Base-by-base conservation (phyloP, 306 rosid genomes). In the Myrica gale region DNA sequence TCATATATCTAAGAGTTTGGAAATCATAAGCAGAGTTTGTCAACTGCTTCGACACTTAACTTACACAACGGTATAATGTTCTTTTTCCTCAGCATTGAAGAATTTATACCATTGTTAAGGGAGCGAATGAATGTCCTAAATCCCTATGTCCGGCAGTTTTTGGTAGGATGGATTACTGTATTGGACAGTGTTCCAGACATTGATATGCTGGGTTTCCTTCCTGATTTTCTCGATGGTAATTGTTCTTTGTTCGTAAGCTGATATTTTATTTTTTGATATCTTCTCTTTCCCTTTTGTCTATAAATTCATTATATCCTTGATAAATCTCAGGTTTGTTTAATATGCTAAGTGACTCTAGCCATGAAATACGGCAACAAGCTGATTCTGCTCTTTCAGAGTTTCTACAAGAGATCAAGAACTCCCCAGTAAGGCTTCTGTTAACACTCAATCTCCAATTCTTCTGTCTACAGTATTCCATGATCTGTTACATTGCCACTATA, bases 121-220 rank as follows among this genome's bases (percentile, higher is more conserved):
- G 98, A 96, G 88, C 98, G 99, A 72, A 92, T 96, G 98, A 92
- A 96, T 84, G 93, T 96, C 82, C 82, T 96, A 77, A 96, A 96
- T 85, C 99, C 99, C 41, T 92, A 87, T 86, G 99, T 96, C 66
- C 98, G 99, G 42, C 99, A 92, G 88, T 92, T 96, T 96, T 84
- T 96, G 91, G 98, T 96, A 15, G 99, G 99, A 83, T 96, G 99
- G 99, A 96, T 96, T 81, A 90, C 98, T 77, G 99, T 96, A 46
- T 85, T 96, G 86, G 98, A 96, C 83, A 92, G 99, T 69, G 99
- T 92, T 81, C 99, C 99, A 45, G 96, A 92, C 80, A 92, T 96
- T 75, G 99, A 96, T 79, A 96, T 96, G 99, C 90, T 96, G 87
- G 99, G 99, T 10, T 92, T 92, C 83, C 97, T 92, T 82, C 97